A percentile compares a stretch with the other conserved stretches of the same genome.
phyloP scores from a whole-genome alignment of 129 eudicot species.

The Sambucus nigra region DNA sequence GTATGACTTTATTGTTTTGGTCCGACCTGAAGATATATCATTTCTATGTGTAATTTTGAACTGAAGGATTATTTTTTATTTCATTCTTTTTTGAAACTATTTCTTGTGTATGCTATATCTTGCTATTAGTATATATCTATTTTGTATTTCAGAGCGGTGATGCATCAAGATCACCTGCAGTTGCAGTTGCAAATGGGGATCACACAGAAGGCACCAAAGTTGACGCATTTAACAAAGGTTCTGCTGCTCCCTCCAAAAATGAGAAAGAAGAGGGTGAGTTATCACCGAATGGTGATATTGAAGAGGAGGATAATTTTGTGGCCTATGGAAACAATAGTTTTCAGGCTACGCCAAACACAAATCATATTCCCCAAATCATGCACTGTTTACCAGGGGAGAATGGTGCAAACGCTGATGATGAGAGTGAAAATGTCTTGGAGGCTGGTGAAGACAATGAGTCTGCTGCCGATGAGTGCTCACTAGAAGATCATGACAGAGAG shows the following conservation, averaged over 20 bases:
- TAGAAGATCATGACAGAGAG: constrained; percentile 62
- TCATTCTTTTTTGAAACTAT: not conserved
- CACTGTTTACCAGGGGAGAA: constrained; percentile 24
- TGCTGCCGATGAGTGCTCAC: constrained; percentile 77
- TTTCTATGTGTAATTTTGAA: not conserved
- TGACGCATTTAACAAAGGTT: constrained; percentile 24
- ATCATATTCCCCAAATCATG: too few relatives aligned
- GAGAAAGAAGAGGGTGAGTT: constrained; percentile 99
- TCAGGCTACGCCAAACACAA: too few relatives aligned
- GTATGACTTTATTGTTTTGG: constrained; percentile 19
- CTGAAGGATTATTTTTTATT: too few relatives aligned
- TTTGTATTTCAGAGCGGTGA: constrained; percentile 36
- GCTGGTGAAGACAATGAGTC: too few relatives aligned
- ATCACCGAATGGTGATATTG: constrained; percentile 80
- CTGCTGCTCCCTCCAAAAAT: constrained; percentile 41
- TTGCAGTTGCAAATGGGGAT: constrained; percentile 40
- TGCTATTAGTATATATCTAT: not conserved
- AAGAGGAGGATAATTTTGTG: constrained; percentile 43
- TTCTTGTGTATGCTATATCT: not conserved
- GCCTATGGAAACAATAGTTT: constrained; percentile 17
- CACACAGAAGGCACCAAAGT: constrained; percentile 9
- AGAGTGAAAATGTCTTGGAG: constrained; percentile 73
- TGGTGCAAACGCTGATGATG: constrained; percentile 71
- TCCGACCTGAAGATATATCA: not conserved
- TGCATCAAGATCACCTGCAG: constrained; percentile 26